Percentiles rank a stretch among this genome's conserved stretches.
Evolutionary conservation across 2,329 filamentous ascomycete species (phyloP).

Genomic region (Coniochaeta sp.): DNA sequence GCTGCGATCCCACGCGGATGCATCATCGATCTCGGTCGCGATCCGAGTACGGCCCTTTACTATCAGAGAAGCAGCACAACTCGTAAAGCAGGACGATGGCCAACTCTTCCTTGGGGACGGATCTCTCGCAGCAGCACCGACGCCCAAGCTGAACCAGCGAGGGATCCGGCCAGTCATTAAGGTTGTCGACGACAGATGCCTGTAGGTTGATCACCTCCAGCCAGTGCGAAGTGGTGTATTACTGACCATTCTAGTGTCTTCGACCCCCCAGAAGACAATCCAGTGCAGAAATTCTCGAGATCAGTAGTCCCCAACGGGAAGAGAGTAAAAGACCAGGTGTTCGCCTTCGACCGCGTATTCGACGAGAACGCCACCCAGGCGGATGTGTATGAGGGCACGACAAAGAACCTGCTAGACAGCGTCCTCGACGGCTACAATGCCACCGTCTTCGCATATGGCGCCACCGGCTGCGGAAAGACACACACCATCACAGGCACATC

Average conservation of each 20-base stretch:
- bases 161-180: conserved; percentile 90
- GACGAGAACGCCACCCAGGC: conserved; percentile 89
- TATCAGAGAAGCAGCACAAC: conserved; percentile 89
- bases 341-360: conserved; percentile 93
- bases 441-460: conserved; percentile 96
- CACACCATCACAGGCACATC: conserved; percentile 93
- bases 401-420: conserved; percentile 81
- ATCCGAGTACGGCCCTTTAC: conserved; percentile 67
- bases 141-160: conserved; percentile 77
- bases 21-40: conserved; percentile 49
- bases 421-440: conserved; percentile 98
- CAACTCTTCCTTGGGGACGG: conserved; percentile 94
- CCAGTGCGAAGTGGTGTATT: background rate
- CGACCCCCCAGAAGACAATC: conserved; percentile 91
- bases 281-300: conserved; percentile 78
- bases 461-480: conserved; percentile 96
- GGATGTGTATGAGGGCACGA: conserved; percentile 93
- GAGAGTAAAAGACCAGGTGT: conserved; percentile 94
- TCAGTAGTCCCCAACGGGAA: conserved; percentile 79
- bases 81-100: conserved; percentile 72
- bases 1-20: conserved; percentile 10
- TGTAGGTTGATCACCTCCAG: conserved; percentile 52
- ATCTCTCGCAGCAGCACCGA: conserved; percentile 78
- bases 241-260: conserved; percentile 61
- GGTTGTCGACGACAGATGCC: conserved; percentile 88